These are phyloP conservation scores for Iris macrosiphon DNA, from an alignment of 106 monocot genomes.

Conservation along the genomic window DNA sequence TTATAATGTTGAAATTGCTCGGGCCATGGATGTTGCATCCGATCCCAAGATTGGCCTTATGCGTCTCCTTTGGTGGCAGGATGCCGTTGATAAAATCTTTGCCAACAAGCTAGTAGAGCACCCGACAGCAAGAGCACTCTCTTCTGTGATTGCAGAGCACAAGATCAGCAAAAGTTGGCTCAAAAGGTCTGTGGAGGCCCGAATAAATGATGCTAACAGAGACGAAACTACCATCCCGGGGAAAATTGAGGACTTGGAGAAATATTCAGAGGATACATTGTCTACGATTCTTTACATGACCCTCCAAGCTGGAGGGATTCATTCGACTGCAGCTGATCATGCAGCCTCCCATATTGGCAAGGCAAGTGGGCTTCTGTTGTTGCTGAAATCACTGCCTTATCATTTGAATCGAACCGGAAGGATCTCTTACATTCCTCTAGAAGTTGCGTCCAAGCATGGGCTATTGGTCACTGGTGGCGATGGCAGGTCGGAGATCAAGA, in stretches of 20 bases:
- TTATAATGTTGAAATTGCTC: conserved; percentile 80
- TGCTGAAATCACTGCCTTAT: conserved; percentile 80
- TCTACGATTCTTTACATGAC: conserved; percentile 80
- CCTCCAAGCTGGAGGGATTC: conserved; percentile 77
- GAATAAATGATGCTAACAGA: conserved; percentile 67
- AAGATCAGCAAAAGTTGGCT: conserved; percentile 85
- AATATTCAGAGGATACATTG: conserved; percentile 71
- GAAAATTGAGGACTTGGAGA: conserved; percentile 52
- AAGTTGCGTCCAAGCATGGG: conserved; percentile 63
- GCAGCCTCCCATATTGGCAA: conserved; percentile 95
- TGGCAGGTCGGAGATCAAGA: conserved; percentile 41
- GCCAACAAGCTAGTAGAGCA: conserved; percentile 61
- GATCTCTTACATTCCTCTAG: conserved; percentile 55
- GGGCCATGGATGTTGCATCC: conserved; percentile 80
- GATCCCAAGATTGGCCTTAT: conserved; percentile 82
- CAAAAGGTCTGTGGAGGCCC: conserved; percentile 69
- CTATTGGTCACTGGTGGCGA: conserved; percentile 22
- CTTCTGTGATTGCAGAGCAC: conserved; percentile 55
- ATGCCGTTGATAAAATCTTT: conserved; percentile 63
- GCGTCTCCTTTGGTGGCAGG: conserved; percentile 97
- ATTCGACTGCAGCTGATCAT: conserved; percentile 73
- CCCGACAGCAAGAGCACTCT: conserved; percentile 70
- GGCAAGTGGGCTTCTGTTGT: conserved; percentile 73
- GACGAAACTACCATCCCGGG: conserved; percentile 32
- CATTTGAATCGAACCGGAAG: conserved; percentile 52